Base-by-base conservation (phyloP, 129 eudicot genomes). In the Tanacetum coccineum region DNA sequence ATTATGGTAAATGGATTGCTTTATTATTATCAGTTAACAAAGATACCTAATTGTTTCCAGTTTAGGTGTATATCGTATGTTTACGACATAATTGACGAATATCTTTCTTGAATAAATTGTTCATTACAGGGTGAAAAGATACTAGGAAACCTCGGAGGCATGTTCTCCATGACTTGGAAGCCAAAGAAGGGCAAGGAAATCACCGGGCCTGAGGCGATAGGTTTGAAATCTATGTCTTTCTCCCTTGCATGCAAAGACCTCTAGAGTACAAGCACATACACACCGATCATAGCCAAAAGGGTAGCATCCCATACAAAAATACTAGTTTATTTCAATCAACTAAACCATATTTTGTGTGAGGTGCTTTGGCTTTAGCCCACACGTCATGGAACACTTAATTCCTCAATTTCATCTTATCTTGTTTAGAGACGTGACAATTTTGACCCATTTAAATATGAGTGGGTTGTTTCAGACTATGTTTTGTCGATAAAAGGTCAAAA, bases 101-200 rank as follows among this genome's bases (percentile, higher is more conserved):
- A 32, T 51, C 15, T n/a, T 49, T 61, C 12, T 59, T 50, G 46
- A 19, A 68, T 68, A 25, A 69, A 76, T n/a, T 62, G 50, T 64
- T 55, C 0, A 59, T 72, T 76, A 48, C 81, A 94, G 99, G 99
- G 99, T 39, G 99, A 94, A 79, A 94, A 94, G 61, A 71, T 85
- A 60, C 61, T 94, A 74, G 86, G 84, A 21, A 83, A 46, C 76
- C 96, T 94, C 6, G 99, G 99, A 28, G 97, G 99, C 25, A 89
- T 94, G 96, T 94, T 94, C 70, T 84, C 99, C 42, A 87, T 75
- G 95, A 86, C 97, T 15, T 94, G 99, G 97, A 89, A 89, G 90
- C 93, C 97, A 64, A 94, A 81, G 82, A 94, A 89, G 80, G 81
- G 87, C 17, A 81, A 68, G 48, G 72, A 80, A 45, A 85, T 94